Evolutionary conservation across 257 asterid genomes (phyloP).

Genomic region (Nicotiana sylvestris): DNA sequence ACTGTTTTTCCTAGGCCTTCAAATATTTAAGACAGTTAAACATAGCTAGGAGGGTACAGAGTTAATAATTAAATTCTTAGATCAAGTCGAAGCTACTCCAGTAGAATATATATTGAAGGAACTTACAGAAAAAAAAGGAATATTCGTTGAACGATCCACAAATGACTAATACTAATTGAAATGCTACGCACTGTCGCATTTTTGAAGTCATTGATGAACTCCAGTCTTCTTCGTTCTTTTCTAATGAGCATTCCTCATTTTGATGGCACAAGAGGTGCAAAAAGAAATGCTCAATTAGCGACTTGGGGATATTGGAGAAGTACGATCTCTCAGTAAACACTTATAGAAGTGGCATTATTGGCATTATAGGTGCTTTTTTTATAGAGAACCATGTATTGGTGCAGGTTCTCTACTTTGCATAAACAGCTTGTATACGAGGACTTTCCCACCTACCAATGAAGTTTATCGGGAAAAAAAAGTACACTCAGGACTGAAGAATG

Average conservation of each 20-base stretch:
- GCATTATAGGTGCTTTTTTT: background rate
- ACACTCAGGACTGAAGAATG: background rate
- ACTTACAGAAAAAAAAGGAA: background rate
- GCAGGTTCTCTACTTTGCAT: background rate
- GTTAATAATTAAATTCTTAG: background rate
- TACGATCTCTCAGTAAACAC: background rate
- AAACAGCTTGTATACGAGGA: background rate
- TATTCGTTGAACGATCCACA: background rate
- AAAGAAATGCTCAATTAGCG: background rate
- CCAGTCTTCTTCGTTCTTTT: background rate
- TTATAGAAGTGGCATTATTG: background rate
- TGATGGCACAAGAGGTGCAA: background rate
- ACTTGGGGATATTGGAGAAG: background rate
- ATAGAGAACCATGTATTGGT: background rate
- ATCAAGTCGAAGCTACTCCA: background rate
- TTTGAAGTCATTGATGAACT: background rate
- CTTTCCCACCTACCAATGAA: background rate
- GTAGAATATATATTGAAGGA: background rate
- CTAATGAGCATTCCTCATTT: background rate
- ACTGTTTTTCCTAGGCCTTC: background rate
- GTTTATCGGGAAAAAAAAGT: background rate
- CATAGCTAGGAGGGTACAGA: background rate
- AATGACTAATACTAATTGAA: background rate
- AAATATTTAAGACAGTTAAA: background rate
- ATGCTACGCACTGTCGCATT: background rate